Conservation (phyloP, 352 stramenopile species). For the Thalassiosira hispida region DNA sequence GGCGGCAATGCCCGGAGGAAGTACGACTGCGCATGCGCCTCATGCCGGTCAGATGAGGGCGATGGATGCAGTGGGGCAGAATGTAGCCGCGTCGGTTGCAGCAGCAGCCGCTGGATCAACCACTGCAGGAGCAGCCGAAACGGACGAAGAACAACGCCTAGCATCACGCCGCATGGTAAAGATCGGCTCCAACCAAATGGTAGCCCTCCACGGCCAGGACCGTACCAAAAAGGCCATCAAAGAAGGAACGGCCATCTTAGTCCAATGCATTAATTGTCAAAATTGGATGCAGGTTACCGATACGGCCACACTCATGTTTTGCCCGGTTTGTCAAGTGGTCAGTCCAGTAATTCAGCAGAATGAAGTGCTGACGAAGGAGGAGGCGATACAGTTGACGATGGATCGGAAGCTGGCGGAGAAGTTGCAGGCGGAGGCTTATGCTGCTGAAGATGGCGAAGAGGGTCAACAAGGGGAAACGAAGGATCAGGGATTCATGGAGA, state of each 20-base stretch:
- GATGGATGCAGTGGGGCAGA: constrained; percentile 16
- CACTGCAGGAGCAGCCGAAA: neutral
- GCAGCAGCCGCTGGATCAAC: neutral
- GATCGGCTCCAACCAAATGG: constrained; percentile 61
- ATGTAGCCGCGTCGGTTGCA: neutral
- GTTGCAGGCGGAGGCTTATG: constrained; percentile 75
- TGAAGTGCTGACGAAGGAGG: constrained; percentile 61
- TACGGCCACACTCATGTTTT: constrained; percentile 76
- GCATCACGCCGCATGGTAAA: constrained; percentile 41
- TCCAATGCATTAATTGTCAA: constrained; percentile 77
- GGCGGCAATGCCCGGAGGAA: constrained; percentile 24
- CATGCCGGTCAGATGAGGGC: neutral
- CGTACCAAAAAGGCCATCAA: constrained; percentile 74
- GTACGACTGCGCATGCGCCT: neutral
- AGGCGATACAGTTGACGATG: constrained; percentile 67
- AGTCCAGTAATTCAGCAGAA: constrained; percentile 58
- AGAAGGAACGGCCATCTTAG: constrained; percentile 68
- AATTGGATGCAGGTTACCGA: constrained; percentile 82
- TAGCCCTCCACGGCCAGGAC: constrained; percentile 71
- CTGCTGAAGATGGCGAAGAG: constrained; percentile 14
- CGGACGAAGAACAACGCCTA: constrained; percentile 1
- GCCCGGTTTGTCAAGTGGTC: constrained; percentile 72
- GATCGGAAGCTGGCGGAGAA: constrained; percentile 79
- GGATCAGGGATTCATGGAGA: constrained; percentile 9
- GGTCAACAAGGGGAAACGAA: no score